Evolutionary conservation across 352 stramenopile genomes (phyloP).

Genomic region (Hyaloperonospora arabidopsidis): DNA sequence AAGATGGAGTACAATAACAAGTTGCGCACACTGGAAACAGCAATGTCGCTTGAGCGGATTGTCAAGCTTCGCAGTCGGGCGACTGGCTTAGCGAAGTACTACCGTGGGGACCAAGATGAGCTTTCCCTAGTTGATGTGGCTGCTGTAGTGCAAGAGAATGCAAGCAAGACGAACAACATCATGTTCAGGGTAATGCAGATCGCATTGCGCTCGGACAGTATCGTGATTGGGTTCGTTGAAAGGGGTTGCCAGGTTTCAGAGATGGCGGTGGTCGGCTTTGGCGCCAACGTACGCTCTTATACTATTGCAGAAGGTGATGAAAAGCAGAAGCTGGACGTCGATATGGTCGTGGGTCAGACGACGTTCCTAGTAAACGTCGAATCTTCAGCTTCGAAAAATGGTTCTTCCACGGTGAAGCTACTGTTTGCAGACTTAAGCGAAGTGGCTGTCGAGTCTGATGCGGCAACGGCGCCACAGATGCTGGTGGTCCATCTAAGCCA

Average conservation of each 20-base stretch:
- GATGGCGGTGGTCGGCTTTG: conserved; percentile 44
- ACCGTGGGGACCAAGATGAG: conserved; percentile 29
- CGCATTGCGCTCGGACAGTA: conserved; percentile 42
- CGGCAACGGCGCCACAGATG: conserved; percentile 33
- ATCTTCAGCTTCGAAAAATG: conserved; percentile 27
- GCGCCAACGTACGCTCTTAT: conserved; percentile 37
- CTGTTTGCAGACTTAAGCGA: conserved; percentile 53
- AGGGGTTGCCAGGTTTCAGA: conserved; percentile 35
- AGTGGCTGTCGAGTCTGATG: conserved; percentile 18
- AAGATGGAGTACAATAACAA: conserved; percentile 38
- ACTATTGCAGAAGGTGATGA: conserved; percentile 37
- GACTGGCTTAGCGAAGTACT: conserved; percentile 37
- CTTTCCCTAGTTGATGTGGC: conserved; percentile 37
- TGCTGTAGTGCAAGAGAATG: conserved; percentile 36
- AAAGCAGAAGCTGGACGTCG: conserved; percentile 45
- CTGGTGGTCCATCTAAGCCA: conserved; percentile 37
- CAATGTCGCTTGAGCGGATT: conserved; percentile 44
- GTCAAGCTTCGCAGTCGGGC: conserved; percentile 36
- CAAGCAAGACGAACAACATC: conserved; percentile 36
- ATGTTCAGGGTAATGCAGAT: conserved; percentile 51
- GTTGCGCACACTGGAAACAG: conserved; percentile 30
- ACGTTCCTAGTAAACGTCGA: conserved; percentile 46
- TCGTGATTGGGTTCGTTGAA: conserved; percentile 47
- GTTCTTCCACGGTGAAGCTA: conserved; percentile 41
- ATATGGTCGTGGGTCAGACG: conserved; percentile 39